Evolutionary conservation across 805 yeast species (phyloP).

Genomic region (Nakazawaea populi): DNA sequence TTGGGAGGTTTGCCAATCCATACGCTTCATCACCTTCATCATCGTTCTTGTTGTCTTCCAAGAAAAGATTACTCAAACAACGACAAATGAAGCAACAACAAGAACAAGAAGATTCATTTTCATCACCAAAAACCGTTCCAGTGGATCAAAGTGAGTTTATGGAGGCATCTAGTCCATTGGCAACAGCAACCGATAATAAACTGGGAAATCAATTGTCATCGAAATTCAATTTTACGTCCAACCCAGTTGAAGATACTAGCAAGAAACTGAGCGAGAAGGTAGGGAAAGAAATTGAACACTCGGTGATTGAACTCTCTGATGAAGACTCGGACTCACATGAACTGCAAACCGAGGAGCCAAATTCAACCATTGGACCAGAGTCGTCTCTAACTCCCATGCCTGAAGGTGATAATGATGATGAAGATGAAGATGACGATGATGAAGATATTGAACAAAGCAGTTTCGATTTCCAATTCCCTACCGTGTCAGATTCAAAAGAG

Average conservation of each 20-base stretch:
- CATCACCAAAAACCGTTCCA: background rate
- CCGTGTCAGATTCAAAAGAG: background rate
- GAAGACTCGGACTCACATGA: too few relatives aligned
- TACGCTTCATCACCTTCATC: constrained; percentile 10
- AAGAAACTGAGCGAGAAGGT: background rate
- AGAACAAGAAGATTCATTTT: background rate
- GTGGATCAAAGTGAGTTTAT: background rate
- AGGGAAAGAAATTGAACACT: background rate
- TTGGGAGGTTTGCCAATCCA: constrained; percentile 5
- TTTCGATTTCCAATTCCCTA: background rate
- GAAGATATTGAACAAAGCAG: background rate
- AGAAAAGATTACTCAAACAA: constrained; percentile 3
- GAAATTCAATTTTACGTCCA: background rate
- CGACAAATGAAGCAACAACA: background rate
- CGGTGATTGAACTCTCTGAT: too few relatives aligned
- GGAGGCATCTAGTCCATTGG: background rate
- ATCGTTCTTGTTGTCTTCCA: constrained; percentile 5
- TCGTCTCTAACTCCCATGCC: too few relatives aligned
- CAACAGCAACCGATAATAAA: background rate
- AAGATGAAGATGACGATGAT: background rate
- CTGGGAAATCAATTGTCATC: background rate
- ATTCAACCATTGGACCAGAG: too few relatives aligned
- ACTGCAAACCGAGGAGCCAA: too few relatives aligned
- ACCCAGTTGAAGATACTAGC: background rate
- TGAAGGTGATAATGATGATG: background rate